phyloP scores from a whole-genome alignment of 805 yeast species.

The Metschnikowia lochheadii region DNA sequence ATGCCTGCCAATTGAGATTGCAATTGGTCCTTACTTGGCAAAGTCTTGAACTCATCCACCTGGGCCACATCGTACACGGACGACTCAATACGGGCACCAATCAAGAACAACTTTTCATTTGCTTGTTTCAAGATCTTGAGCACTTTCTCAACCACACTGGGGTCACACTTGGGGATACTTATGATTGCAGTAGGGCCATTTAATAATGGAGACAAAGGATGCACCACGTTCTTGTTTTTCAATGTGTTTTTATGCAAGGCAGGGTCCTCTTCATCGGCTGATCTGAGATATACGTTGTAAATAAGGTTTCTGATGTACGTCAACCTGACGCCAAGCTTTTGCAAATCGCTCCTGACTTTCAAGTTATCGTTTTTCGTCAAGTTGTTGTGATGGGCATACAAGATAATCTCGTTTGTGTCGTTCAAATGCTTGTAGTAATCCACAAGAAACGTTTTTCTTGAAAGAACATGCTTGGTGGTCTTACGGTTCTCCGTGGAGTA shows the following conservation, averaged over 20 bases:
- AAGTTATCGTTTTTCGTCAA: conserved; percentile 66
- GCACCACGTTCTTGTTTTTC: conserved; percentile 43
- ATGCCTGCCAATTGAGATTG: conserved; percentile 82
- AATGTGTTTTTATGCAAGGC: conserved; percentile 52
- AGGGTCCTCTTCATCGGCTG: conserved; percentile 69
- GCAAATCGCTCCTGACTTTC: conserved; percentile 56
- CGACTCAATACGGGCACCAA: conserved; percentile 82
- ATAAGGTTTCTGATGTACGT: conserved; percentile 65
- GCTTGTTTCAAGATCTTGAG: conserved; percentile 57
- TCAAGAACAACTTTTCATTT: conserved; percentile 69
- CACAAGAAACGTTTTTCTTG: conserved; percentile 82
- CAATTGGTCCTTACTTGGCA: conserved; percentile 67
- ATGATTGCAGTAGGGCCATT: conserved; percentile 86
- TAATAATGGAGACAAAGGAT: conserved; percentile 68
- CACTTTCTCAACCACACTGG: conserved; percentile 58
- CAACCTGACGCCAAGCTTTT: conserved; percentile 62
- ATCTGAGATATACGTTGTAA: conserved; percentile 72
- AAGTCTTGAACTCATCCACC: conserved; percentile 60
- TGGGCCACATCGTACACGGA: conserved; percentile 48
- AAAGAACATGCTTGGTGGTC: conserved; percentile 58
- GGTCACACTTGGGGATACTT: conserved; percentile 64
- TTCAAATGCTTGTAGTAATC: conserved; percentile 74
- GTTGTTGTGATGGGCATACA: conserved; percentile 84
- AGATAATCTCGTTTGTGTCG: conserved; percentile 62
- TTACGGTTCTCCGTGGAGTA: conserved; percentile 22